Evolutionary conservation across 1,284 basidiomycete species (phyloP).

Genomic region (Cryptococcus neoformans): DNA sequence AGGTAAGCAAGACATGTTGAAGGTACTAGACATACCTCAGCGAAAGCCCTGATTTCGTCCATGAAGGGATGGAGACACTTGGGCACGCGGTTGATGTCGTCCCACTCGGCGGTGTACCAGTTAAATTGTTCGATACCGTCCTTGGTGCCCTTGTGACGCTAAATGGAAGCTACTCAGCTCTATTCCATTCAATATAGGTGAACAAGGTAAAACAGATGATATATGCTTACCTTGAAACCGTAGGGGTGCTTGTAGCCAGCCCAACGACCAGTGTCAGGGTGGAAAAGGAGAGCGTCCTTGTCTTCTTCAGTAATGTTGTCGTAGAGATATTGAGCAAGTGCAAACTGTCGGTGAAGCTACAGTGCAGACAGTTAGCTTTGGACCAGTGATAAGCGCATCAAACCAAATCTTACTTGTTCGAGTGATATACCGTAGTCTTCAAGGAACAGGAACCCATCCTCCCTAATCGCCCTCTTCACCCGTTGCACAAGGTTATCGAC

Average conservation of each 20-base stretch:
- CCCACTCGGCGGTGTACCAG: slow-evolving; percentile 45
- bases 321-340: slow-evolving; percentile 32
- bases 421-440: slow-evolving; percentile 36
- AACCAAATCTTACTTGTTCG: slow-evolving; percentile 25
- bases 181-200: background rate
- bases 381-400: background rate
- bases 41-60: slow-evolving; percentile 49
- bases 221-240: slow-evolving; percentile 41
- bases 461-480: slow-evolving; percentile 28
- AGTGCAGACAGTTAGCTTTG: background rate
- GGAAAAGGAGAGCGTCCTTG: slow-evolving; percentile 32
- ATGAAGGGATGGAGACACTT: slow-evolving; percentile 34
- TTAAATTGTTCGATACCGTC: slow-evolving; percentile 52
- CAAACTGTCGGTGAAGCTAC: slow-evolving; percentile 38
- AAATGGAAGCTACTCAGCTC: background rate
- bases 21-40: slow-evolving; percentile 34
- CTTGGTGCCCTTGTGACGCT: slow-evolving; percentile 39
- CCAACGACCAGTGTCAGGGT: slow-evolving; percentile 34
- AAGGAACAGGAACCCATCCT: slow-evolving; percentile 40
- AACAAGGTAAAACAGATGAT: background rate
- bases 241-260: slow-evolving; percentile 51
- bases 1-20: too few relatives aligned
- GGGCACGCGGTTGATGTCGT: slow-evolving; percentile 24
- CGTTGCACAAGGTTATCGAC: slow-evolving; percentile 21
- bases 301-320: slow-evolving; percentile 36